These are phyloP conservation scores for Zostera marina DNA, from an alignment of 116 monocot genomes.

Conservation along the genomic window DNA sequence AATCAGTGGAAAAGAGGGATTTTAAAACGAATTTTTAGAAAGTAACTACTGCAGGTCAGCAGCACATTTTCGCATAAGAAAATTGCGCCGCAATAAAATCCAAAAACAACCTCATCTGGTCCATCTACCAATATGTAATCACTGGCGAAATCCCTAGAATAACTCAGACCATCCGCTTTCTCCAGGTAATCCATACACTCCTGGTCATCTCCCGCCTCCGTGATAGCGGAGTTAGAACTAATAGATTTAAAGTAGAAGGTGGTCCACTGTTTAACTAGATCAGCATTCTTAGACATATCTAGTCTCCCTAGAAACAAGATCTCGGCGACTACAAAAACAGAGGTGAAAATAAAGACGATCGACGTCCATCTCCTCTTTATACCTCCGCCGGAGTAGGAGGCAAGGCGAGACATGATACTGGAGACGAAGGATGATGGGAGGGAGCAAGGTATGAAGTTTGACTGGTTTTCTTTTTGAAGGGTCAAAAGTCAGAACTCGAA, in stretches of 20 bases:
- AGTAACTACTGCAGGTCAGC: no score
- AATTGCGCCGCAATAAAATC: background rate
- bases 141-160: slow-evolving; percentile 52
- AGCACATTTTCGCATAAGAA: background rate
- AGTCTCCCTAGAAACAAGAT: slow-evolving; percentile 65
- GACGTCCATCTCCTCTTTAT: slow-evolving; percentile 25
- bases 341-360: slow-evolving; percentile 33
- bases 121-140: slow-evolving; percentile 58
- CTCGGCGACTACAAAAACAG: slow-evolving; percentile 51
- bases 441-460: no score
- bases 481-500: no score
- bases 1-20: background rate
- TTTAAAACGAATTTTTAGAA: no score
- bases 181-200: slow-evolving; percentile 56
- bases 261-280: slow-evolving; percentile 47
- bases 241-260: slow-evolving; percentile 21
- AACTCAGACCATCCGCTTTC: slow-evolving; percentile 41
- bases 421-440: no score
- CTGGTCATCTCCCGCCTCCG: background rate
- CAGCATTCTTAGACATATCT: slow-evolving; percentile 62
- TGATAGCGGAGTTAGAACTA: background rate
- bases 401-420: background rate
- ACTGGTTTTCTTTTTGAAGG: no score
- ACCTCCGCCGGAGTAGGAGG: background rate
- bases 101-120: slow-evolving; percentile 24